Percentiles rank a stretch among this genome's conserved stretches.
phyloP scores from a whole-genome alignment of 2,329 filamentous ascomycete genomes.

The Hypoxylon sp. region DNA sequence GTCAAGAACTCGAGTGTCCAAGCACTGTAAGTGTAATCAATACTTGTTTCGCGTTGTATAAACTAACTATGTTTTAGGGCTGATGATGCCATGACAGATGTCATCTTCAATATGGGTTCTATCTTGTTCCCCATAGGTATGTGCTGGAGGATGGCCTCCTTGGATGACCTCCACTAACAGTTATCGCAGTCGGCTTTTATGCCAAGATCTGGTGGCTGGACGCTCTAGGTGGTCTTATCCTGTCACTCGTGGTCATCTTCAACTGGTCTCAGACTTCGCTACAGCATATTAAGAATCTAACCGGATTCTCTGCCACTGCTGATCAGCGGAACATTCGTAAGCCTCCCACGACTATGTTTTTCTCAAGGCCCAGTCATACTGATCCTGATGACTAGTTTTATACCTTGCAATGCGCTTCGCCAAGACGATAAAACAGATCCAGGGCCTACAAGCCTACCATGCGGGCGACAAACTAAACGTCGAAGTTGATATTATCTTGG shows the following conservation, averaged over 20 bases:
- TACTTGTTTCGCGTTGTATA: background rate
- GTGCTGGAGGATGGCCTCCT: conserved; percentile 41
- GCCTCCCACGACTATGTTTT: conserved; percentile 26
- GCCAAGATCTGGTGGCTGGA: conserved; percentile 87
- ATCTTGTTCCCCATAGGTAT: conserved; percentile 84
- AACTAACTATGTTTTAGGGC: conserved; percentile 53
- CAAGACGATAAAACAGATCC: conserved; percentile 86
- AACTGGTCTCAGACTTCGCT: conserved; percentile 82
- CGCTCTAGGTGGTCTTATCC: conserved; percentile 79
- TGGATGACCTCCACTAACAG: conserved; percentile 23
- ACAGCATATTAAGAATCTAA: conserved; percentile 84
- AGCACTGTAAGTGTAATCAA: conserved; percentile 68
- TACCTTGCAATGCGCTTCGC: conserved; percentile 96
- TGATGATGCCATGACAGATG: conserved; percentile 74
- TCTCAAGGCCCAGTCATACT: conserved; percentile 6
- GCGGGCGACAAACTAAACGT: conserved; percentile 88
- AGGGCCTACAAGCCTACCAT: conserved; percentile 87
- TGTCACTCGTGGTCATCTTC: conserved; percentile 83
- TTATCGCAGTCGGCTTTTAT: conserved; percentile 75
- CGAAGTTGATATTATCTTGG: conserved; percentile 85
- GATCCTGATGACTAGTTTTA: conserved; percentile 63
- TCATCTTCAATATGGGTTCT: conserved; percentile 91
- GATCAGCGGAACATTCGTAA: conserved; percentile 81
- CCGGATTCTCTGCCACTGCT: conserved; percentile 81
- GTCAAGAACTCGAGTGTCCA: conserved; percentile 90